phyloP scores from a whole-genome alignment of 305 asterid species.

The Fraxinus paxiana region DNA sequence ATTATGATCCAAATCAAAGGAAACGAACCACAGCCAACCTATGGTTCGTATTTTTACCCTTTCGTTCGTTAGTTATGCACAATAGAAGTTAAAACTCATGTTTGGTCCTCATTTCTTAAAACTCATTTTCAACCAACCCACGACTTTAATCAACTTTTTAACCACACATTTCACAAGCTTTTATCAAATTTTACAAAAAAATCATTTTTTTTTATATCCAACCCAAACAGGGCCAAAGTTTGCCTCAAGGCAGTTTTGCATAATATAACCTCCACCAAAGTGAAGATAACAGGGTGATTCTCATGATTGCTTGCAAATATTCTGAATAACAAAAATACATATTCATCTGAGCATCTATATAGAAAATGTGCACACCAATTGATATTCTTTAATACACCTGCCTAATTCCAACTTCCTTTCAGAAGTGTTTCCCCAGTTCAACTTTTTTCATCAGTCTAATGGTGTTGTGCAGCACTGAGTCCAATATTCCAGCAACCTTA shows the following conservation, averaged over 20 bases:
- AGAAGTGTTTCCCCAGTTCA: conserved; percentile 83
- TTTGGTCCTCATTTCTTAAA: not conserved
- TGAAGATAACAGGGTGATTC: not conserved
- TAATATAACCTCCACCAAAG: not conserved
- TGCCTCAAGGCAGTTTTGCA: conserved; percentile 1
- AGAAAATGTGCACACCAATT: not conserved
- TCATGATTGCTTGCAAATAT: not conserved
- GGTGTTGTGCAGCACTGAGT: conserved; percentile 69
- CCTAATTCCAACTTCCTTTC: conserved; percentile 33
- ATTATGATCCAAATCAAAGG: not conserved
- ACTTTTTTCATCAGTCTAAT: conserved; percentile 69
- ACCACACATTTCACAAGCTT: not conserved
- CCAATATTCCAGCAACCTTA: conserved; percentile 97
- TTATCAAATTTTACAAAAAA: not conserved
- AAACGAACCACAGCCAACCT: not conserved
- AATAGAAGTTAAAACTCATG: not conserved
- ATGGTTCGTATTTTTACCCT: not conserved
- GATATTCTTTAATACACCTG: conserved; percentile 19
- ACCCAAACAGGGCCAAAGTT: not conserved
- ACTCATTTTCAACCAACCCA: not conserved
- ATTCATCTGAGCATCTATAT: not conserved
- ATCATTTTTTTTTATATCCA: not conserved
- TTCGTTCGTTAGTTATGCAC: not conserved
- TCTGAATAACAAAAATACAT: not conserved
- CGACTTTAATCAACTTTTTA: not conserved